Percentiles rank a stretch among this genome's conserved stretches.
phyloP scores from a whole-genome alignment of 2,329 filamentous ascomycete genomes.

The Fusarium sp. region DNA sequence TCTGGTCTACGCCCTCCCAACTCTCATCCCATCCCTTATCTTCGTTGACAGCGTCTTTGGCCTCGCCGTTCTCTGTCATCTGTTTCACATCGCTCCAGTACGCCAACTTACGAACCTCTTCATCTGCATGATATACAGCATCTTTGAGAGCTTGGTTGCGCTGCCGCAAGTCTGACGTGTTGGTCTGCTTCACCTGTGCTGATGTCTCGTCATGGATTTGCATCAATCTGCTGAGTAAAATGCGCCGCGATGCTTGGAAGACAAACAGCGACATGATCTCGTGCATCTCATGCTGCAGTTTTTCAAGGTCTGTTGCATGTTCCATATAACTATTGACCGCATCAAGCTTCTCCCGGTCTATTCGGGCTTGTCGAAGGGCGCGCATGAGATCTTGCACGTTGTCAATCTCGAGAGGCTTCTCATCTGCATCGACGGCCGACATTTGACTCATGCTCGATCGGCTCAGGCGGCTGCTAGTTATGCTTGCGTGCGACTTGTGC shows the following conservation, averaged over 20 bases:
- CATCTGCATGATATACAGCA: constrained; percentile 79
- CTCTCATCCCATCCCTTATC: constrained; percentile 50
- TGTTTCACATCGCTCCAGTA: constrained; percentile 88
- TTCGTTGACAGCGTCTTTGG: constrained; percentile 54
- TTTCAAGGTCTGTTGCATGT: constrained; percentile 78
- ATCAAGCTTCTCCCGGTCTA: constrained; percentile 92
- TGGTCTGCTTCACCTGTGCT: constrained; percentile 51
- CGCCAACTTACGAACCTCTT: constrained; percentile 81
- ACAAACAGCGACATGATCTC: constrained; percentile 87
- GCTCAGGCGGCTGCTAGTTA: constrained; percentile 48
- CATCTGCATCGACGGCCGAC: constrained; percentile 56
- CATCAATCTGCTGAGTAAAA: constrained; percentile 76
- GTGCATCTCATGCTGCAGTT: constrained; percentile 79
- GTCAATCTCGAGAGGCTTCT: constrained; percentile 66
- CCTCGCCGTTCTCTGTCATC: constrained; percentile 65
- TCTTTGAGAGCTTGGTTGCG: constrained; percentile 75
- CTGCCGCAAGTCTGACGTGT: constrained; percentile 45
- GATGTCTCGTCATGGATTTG: constrained; percentile 60
- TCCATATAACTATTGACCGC: constrained; percentile 83
- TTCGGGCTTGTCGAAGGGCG: constrained; percentile 72
- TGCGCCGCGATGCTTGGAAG: constrained; percentile 85
- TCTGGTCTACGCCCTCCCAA: constrained; percentile 64
- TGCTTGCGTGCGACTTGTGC: constrained; percentile 47
- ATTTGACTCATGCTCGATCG: constrained; percentile 51
- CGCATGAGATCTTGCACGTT: constrained; percentile 75